Base-by-base conservation (phyloP, 2,329 filamentous ascomycete species). In the Clonostachys rosea region DNA sequence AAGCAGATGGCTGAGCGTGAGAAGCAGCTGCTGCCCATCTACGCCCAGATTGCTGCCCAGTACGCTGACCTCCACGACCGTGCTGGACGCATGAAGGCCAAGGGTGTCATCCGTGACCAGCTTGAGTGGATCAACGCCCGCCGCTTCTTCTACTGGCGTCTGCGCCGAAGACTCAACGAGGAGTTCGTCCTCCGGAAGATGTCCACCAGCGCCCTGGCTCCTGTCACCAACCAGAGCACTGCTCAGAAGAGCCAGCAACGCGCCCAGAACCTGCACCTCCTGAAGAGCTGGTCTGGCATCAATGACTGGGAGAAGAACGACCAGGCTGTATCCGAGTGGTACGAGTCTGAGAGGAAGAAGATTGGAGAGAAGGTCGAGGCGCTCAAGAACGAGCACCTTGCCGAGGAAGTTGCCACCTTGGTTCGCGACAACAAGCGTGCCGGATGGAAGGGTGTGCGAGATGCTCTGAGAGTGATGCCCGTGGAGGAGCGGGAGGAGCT, bases 81-180 rank as follows among this genome's bases (percentile, higher is more conserved):
- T 42, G 86, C 94, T 40, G 94, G 91, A 50, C 90, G 94, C 71
- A 99, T 99, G 94, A 83, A 96, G 75, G 94, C 94, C 69, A 99
- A 99, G 84, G 87, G 91, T 52, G 86, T 87, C 48, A 96, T 99
- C 60, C 90, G 94, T 53, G 81, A 88, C 59, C 74, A 84, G 12
- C 79, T 99, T 39, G 81, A 86, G 61, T 97, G 92, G 94, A 78
- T 82, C 65, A 87, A 96, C 59, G 86, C 92, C 10, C 86, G 94
- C 55, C 87, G 92, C 63, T 97, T 94, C 89, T 97, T 99, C 79
- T 99, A 97, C 87, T 99, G 95, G 94, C 92, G 94, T 70, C 86
- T 96, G 52, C 91, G 95, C 69, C 88, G 94, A 65, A 84, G 94
- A 72, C 79, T 99, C 64, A 97, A 95, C 70, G 94, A 99, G 74